Evolutionary conservation across 2,329 filamentous ascomycete genomes (phyloP), one percentile per base, ranked within the genome.

Genomic region (Colletotrichum tanaceti): DNA sequence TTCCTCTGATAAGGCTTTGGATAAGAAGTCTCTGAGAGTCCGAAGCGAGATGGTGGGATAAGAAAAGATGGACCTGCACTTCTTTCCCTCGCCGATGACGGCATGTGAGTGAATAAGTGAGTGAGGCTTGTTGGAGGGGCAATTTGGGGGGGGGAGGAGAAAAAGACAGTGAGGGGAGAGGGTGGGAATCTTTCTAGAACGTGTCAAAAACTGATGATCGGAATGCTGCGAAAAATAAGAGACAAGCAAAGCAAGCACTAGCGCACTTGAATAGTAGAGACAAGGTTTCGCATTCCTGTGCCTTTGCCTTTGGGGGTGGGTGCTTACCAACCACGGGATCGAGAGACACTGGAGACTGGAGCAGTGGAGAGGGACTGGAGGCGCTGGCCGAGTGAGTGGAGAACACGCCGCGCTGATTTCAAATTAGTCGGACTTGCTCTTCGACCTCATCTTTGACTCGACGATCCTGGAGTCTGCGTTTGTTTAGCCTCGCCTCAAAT

Each of bases 281-380:
- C 28, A 24, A 18, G 16, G 14, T 47, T 11, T 47, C 14, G 7
- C 24, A 16, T 58, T 58, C 18, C 6, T 10, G 32, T 38, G 43
- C n/a, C 18, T 61, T 44, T 20, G 22, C n/a, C n/a, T n/a, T n/a
- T n/a, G n/a, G n/a, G n/a, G n/a, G n/a, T n/a, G 38, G 32, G 41
- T 65, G 65, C 65, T 68, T 65, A 68, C 65, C 61, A 68, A 68
- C 54, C 61, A 52, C 64, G 4, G 32, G 16, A 20, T 47, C 38
- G 18, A 46, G 39, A 20, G 39, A 35, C 32, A 35, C 32, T 35
- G 32, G 4, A 24, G 24, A n/a, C n/a, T n/a, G n/a, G n/a, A n/a
- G n/a, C n/a, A n/a, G n/a, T n/a, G n/a, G n/a, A n/a, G 28, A 32
- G 28, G 7, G 28, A 14, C 35, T 41, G 32, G 22, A 41, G 52